These are phyloP conservation scores for Aspergillus indologenus DNA, from an alignment of 495 filamentous ascomycete species.

Conservation along the genomic window DNA sequence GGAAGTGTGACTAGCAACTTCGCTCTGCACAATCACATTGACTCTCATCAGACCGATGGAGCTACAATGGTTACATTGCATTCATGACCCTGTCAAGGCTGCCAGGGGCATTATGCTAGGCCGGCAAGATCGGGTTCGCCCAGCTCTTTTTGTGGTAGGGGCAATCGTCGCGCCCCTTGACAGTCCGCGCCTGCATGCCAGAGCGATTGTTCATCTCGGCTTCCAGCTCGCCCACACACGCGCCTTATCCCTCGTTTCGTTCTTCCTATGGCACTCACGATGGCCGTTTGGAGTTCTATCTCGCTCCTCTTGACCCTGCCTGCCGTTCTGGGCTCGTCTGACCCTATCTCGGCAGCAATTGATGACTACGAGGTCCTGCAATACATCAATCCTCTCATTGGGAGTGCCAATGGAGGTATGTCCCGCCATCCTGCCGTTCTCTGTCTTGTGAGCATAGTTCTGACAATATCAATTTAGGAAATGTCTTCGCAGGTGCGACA, in stretches of 20 bases:
- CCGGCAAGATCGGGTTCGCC: neutral
- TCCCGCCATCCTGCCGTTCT: too few species aligned
- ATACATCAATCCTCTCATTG: constrained; percentile 58
- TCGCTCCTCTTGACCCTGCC: constrained; percentile 20
- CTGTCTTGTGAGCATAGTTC: too few species aligned
- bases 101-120: neutral
- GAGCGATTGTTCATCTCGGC: neutral
- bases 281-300: constrained; percentile 15
- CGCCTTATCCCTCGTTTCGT: constrained; percentile 1
- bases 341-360: constrained; percentile 13
- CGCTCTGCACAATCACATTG: neutral
- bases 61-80: constrained; percentile 3
- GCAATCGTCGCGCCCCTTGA: constrained; percentile 9
- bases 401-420: constrained; percentile 57
- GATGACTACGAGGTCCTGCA: constrained; percentile 44
- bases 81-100: neutral
- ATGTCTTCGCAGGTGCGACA: constrained; percentile 75
- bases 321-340: constrained; percentile 10
- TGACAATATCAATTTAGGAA: constrained; percentile 24
- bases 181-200: constrained; percentile 17
- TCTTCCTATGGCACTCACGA: constrained; percentile 1
- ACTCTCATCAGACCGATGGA: neutral
- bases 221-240: neutral
- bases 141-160: neutral
- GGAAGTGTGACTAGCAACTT: neutral